Base-by-base conservation (phyloP, 1,139 yeast genomes). In the Debaryomycetaceae sp. region DNA sequence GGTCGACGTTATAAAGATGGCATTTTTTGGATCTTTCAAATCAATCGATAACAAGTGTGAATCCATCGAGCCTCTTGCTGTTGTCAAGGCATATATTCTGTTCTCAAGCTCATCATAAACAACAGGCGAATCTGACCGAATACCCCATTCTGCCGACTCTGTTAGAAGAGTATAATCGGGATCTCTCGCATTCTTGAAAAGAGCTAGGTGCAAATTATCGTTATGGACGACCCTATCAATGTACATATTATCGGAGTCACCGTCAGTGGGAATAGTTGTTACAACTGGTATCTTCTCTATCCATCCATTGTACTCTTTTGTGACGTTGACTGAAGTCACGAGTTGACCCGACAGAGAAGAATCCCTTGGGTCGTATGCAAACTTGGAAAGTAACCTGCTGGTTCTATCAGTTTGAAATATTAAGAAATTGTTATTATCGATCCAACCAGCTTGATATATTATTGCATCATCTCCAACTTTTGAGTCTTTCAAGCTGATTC, bases 371-470 rank as follows among this genome's bases (percentile, higher is more conserved):
- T 78, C 68, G 40, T 76, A 81, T 6, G 85, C 61, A 36, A 78
- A 70, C 37, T 87, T 83, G 42, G 81, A 74, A 54, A 87, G 65
- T 0, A 65, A 46, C 37, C 80, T 83, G 45, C 96, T 86, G 14
- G 78, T 76, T 47, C 98, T 72, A 59, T 89, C 93, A 4, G 95
- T 71, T 42, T 79, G 73, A 54, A 89, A 85, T 43, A 85, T 65
- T 11, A 91, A 54, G 24, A 88, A 76, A 34, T 71, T 65, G 8
- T 73, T 57, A 9, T 66, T 59, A 49, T 80, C 83, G 2, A 87
- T 62, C 97, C 97, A 93, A 7, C 65, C 60, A 1, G 80, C 87
- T 54, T 85, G 87, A 52, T 93, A 89, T 14, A 93, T 70, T 8
- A 86, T 65, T 45, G 72, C 74, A 35, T 84, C 88, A 0, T 59